Evolutionary conservation across 2,329 filamentous ascomycete genomes (phyloP).

Genomic region (Ceratocystis ficicola): DNA sequence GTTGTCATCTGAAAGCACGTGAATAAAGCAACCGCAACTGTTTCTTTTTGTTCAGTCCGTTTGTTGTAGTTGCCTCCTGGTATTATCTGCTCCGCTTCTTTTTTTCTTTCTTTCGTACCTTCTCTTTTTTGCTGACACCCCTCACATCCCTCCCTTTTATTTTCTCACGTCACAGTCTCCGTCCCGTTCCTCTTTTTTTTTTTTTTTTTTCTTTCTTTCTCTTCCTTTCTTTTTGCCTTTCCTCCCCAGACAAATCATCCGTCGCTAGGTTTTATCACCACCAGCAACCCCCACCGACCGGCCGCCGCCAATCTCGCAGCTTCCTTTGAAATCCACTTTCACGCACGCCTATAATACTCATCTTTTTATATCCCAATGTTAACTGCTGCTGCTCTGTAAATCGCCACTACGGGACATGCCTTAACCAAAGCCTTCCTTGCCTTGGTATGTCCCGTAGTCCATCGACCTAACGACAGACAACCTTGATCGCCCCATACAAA

Average conservation of each 20-base stretch:
- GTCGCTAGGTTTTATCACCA: slow-evolving; percentile 27
- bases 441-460: slow-evolving; percentile 58
- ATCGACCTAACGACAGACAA: slow-evolving; percentile 63
- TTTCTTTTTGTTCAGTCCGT: background rate
- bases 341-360: slow-evolving; percentile 48
- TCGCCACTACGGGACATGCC: slow-evolving; percentile 62
- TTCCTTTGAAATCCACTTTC: slow-evolving; percentile 54
- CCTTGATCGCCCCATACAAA: slow-evolving; percentile 39
- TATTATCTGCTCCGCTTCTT: slow-evolving; percentile 6
- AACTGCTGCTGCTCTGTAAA: slow-evolving; percentile 71
- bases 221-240: no score
- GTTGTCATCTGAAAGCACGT: no score
- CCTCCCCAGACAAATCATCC: no score
- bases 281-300: slow-evolving; percentile 25
- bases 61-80: slow-evolving; percentile 12
- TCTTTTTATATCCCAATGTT: slow-evolving; percentile 40
- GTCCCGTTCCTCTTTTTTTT: background rate
- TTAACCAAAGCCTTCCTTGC: slow-evolving; percentile 28
- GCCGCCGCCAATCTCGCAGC: background rate
- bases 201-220: slow-evolving; percentile 14
- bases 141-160: slow-evolving; percentile 1
- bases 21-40: background rate
- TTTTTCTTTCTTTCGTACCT: background rate
- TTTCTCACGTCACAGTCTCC: background rate
- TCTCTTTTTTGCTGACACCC: background rate